Evolutionary conservation across 306 rosid genomes (phyloP).

Genomic region (Glycyrrhiza uralensis): DNA sequence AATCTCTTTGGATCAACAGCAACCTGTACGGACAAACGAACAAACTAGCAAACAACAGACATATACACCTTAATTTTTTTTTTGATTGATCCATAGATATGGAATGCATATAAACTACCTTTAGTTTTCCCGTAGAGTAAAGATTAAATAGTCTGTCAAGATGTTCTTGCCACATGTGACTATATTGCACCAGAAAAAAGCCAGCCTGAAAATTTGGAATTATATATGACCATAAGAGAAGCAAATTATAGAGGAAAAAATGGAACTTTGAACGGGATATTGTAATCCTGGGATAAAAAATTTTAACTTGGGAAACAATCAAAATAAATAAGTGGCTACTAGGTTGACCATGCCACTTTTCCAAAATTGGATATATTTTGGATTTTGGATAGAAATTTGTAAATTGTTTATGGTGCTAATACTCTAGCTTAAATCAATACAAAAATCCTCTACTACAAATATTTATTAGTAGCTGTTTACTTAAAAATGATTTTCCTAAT

Average conservation of each 20-base stretch:
- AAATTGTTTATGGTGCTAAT: background rate
- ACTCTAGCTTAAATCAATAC: background rate
- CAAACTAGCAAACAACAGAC: background rate
- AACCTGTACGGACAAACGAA: conserved; percentile 44
- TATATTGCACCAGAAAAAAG: conserved; percentile 84
- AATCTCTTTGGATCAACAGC: conserved; percentile 74
- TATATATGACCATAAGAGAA: background rate
- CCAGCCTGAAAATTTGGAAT: conserved; percentile 66
- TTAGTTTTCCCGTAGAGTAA: conserved; percentile 65
- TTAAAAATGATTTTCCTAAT: background rate
- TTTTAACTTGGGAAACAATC: background rate
- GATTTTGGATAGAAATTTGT: too few species aligned
- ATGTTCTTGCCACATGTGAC: conserved; percentile 84
- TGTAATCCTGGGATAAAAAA: background rate
- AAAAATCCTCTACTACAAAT: background rate
- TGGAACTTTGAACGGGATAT: background rate
- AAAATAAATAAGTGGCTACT: background rate
- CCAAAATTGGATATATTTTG: too few species aligned
- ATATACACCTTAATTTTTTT: background rate
- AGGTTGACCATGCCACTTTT: background rate
- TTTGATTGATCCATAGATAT: conserved; percentile 1
- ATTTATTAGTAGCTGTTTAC: background rate
- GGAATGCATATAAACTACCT: conserved; percentile 44
- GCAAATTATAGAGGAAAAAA: background rate
- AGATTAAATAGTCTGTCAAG: conserved; percentile 66